phyloP scores from a whole-genome alignment of 257 asterid genomes.

The Lycium barbarum region DNA sequence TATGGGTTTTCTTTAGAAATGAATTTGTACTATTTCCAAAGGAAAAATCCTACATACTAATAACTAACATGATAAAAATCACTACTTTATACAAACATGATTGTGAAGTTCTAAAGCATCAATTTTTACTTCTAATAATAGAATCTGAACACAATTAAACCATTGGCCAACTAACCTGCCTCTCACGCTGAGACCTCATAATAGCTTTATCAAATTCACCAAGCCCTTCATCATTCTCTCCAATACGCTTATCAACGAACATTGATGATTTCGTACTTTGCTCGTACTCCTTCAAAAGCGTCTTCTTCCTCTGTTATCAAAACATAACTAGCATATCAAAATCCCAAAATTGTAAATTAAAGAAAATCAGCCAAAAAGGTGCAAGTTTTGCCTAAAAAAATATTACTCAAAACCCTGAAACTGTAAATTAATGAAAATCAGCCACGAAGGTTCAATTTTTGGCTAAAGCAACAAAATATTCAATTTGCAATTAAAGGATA shows the following conservation, averaged over 20 bases:
- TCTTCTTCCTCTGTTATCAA: conserved; percentile 80
- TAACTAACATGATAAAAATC: neutral
- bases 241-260: conserved; percentile 87
- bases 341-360: neutral
- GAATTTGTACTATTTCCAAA: neutral
- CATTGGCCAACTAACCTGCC: conserved; percentile 55
- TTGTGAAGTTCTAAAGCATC: neutral
- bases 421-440: neutral
- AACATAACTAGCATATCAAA: conserved; percentile 35
- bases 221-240: conserved; percentile 81
- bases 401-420: too few relatives aligned
- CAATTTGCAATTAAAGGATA: conserved; percentile 1
- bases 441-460: neutral
- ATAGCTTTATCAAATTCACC: conserved; percentile 90
- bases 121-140: neutral
- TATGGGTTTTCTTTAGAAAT: neutral
- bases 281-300: conserved; percentile 85
- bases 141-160: neutral
- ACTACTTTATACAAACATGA: neutral
- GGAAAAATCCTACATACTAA: neutral
- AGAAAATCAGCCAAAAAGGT: neutral
- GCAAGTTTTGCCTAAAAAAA: neutral
- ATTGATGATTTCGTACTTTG: conserved; percentile 77
- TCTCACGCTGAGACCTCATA: conserved; percentile 87
- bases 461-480: conserved; percentile 26